Percentiles rank a stretch among this genome's conserved stretches.
phyloP scores from a whole-genome alignment of 371 early-diverging fungal species.

The Saksenaea oblongispora region DNA sequence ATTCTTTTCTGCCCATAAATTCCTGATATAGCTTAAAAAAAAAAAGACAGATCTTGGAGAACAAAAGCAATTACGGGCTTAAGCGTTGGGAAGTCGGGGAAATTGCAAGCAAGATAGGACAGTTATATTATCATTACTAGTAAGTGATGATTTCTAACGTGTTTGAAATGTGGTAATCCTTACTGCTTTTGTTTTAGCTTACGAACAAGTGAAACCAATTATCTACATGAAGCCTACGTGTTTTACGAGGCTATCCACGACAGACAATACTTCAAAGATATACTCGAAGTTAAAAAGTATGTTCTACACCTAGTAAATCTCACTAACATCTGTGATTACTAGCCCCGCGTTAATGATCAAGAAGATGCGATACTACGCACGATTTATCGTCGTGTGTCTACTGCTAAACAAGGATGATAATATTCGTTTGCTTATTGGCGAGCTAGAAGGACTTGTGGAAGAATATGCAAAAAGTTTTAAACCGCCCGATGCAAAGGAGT shows the following conservation, averaged over 20 bases:
- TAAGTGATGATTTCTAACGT: constrained; percentile 30
- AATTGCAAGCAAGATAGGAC: constrained; percentile 97
- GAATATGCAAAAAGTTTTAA: constrained; percentile 85
- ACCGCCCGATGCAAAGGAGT: constrained; percentile 89
- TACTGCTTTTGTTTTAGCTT: constrained; percentile 41
- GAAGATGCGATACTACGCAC: constrained; percentile 94
- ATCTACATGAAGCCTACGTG: constrained; percentile 89
- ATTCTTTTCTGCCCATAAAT: neutral
- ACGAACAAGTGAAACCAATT: constrained; percentile 94
- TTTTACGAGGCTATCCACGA: constrained; percentile 97
- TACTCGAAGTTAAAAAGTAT: constrained; percentile 85
- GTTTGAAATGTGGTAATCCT: neutral
- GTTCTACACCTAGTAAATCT: neutral
- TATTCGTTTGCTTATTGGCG: constrained; percentile 78
- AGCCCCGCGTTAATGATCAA: constrained; percentile 93
- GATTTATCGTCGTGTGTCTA: constrained; percentile 94
- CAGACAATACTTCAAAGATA: constrained; percentile 92
- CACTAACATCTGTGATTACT: neutral
- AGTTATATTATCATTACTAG: constrained; percentile 88
- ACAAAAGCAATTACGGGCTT: constrained; percentile 86
- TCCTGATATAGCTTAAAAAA: neutral
- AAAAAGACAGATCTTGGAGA: constrained; percentile 76
- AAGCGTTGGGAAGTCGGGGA: constrained; percentile 98
- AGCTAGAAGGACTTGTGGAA: constrained; percentile 80
- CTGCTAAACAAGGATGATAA: constrained; percentile 81